Evolutionary conservation across 371 early-diverging fungal species (phyloP).

Genomic region (Smittium culicis): DNA sequence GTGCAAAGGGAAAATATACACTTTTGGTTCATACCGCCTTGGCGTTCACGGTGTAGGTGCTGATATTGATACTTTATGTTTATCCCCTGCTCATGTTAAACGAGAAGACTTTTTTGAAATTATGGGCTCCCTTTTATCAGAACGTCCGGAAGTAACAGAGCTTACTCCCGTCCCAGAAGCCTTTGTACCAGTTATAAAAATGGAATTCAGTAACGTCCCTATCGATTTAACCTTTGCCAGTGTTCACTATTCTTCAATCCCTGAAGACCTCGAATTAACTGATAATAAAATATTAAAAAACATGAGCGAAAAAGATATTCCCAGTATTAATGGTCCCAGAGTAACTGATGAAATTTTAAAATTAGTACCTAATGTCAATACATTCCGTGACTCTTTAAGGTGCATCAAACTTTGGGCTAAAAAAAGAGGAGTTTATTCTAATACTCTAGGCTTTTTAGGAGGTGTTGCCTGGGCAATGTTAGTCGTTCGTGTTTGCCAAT

Average conservation of each 20-base stretch:
- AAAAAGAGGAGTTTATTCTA: slow-evolving; percentile 83
- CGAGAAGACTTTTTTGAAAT: slow-evolving; percentile 90
- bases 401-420: slow-evolving; percentile 99
- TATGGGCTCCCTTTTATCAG: slow-evolving; percentile 78
- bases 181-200: slow-evolving; percentile 96
- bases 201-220: slow-evolving; percentile 81
- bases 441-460: slow-evolving; percentile 97
- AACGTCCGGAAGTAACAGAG: slow-evolving; percentile 73
- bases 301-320: slow-evolving; percentile 87
- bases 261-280: slow-evolving; percentile 74
- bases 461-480: slow-evolving; percentile 99
- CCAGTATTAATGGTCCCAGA: slow-evolving; percentile 94
- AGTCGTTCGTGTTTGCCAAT: slow-evolving; percentile 94
- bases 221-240: slow-evolving; percentile 96
- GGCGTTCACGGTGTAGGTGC: slow-evolving; percentile 96
- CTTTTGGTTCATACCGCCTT: slow-evolving; percentile 97
- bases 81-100: slow-evolving; percentile 86
- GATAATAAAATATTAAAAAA: slow-evolving; percentile 78
- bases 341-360: slow-evolving; percentile 97
- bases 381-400: slow-evolving; percentile 84
- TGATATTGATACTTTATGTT: slow-evolving; percentile 99
- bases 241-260: slow-evolving; percentile 60
- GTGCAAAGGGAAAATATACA: slow-evolving; percentile 95
- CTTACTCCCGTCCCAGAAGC: slow-evolving; percentile 83
- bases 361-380: slow-evolving; percentile 82